Base-by-base conservation (phyloP, 768 basidiomycete species). In the Boletellus ananas region DNA sequence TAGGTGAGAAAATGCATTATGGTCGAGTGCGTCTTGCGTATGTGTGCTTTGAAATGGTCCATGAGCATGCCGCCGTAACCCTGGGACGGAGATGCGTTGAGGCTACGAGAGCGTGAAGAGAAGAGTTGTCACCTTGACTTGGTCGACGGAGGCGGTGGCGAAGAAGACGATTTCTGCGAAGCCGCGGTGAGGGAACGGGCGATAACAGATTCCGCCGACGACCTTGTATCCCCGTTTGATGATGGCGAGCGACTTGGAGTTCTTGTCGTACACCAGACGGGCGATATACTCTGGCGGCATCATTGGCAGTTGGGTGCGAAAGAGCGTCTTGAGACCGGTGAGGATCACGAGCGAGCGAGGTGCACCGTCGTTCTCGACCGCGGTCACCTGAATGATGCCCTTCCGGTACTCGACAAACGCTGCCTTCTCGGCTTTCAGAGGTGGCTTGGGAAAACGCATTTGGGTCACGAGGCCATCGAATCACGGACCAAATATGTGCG, bases 81-180 rank as follows among this genome's bases (percentile, higher is more conserved):
- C 94, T 97, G 56, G 18, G 16, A 36, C 42, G 29, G 10, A 29
- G 4, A 11, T 7, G 17, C n/a, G 18, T 47, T 16, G 41, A 25
- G 51, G 47, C 29, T 16, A 44, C 27, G 17, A 29, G 8, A 41
- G 55, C 17, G 34, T 34, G 11, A 29, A 29, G 34, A 53, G 4
- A 13, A 16, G 12, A 39, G 9, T 5, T 34, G 38, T 21, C 1
- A 95, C 94, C 81, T 96, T 97, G 69, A 94, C 92, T 75, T 99
- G 95, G 68, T 95, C 94, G 6, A 89, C 90, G 29, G 90, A 93
- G 23, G 93, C 90, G 7, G 95, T 95, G 0, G 96, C 96, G 64
- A 97, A 98, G 71, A 99, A 99, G 7, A 96, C 94, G 61, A 99
- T 98, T 69, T 99, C 96, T 27, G 94, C 93, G 61, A 99, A 99